phyloP scores from a whole-genome alignment of 495 filamentous ascomycete species.

The Aspergillus egyptiacus region DNA sequence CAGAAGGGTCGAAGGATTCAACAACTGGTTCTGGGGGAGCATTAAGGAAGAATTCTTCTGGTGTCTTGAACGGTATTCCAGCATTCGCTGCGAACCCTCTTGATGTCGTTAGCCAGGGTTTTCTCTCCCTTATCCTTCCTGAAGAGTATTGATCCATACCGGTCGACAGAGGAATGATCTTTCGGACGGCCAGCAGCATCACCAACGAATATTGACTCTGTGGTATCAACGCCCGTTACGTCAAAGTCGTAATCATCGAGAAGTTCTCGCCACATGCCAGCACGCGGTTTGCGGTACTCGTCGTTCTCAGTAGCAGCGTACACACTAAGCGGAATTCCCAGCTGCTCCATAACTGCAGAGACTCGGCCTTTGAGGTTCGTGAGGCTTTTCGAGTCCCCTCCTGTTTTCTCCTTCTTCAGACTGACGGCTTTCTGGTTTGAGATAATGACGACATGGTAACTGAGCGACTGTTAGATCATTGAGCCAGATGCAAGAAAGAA shows the following conservation, averaged over 20 bases:
- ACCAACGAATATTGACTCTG: constrained; percentile 76
- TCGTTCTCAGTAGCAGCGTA: constrained; percentile 83
- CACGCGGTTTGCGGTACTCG: constrained; percentile 76
- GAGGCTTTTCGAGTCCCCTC: constrained; percentile 56
- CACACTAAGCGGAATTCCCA: constrained; percentile 71
- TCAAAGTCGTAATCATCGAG: constrained; percentile 66
- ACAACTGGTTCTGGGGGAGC: constrained; percentile 55
- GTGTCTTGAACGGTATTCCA: constrained; percentile 72
- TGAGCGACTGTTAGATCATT: constrained; percentile 24
- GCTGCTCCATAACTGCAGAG: constrained; percentile 57
- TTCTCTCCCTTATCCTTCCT: neutral
- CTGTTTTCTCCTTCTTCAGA: constrained; percentile 65
- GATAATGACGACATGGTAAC: constrained; percentile 72
- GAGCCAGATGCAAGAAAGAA: neutral
- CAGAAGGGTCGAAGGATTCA: constrained; percentile 60
- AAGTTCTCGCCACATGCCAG: constrained; percentile 85
- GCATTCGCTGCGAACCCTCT: constrained; percentile 75
- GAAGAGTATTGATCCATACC: constrained; percentile 49
- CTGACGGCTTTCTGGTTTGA: constrained; percentile 84
- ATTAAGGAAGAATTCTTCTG: constrained; percentile 83
- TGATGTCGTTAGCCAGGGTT: neutral
- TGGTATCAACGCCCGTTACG: constrained; percentile 56
- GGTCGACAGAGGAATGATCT: constrained; percentile 75
- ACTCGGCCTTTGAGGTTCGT: constrained; percentile 74
- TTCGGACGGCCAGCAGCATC: constrained; percentile 69